These are phyloP conservation scores for Komagataella pastoris DNA, from an alignment of 805 yeast species.

Conservation along the genomic window DNA sequence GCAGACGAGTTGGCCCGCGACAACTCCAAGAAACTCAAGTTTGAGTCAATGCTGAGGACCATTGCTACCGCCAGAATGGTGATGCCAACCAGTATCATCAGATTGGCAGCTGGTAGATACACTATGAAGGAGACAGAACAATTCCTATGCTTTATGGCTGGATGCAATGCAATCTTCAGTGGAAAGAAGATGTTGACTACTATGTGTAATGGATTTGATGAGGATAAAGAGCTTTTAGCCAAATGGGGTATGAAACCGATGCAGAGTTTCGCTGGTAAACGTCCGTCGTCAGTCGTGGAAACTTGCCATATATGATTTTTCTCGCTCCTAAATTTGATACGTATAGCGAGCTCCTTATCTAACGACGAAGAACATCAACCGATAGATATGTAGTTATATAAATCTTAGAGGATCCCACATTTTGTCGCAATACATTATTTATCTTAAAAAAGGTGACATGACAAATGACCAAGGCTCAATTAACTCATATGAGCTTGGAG, in stretches of 20 bases:
- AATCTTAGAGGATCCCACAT: neutral
- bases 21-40: slow-evolving; percentile 28
- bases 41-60: slow-evolving; percentile 53
- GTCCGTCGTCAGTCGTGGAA: neutral
- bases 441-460: neutral
- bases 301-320: neutral
- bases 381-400: neutral
- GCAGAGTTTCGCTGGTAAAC: slow-evolving; percentile 23
- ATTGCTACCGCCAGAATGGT: slow-evolving; percentile 64
- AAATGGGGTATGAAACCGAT: slow-evolving; percentile 60
- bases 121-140: slow-evolving; percentile 73
- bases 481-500: neutral
- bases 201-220: slow-evolving; percentile 77
- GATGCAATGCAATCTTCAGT: slow-evolving; percentile 71
- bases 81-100: slow-evolving; percentile 60
- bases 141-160: slow-evolving; percentile 61
- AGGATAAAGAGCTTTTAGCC: slow-evolving; percentile 51
- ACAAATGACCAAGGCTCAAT: neutral
- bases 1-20: slow-evolving; percentile 30
- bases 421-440: neutral
- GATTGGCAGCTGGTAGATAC: slow-evolving; percentile 73
- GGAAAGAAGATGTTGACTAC: slow-evolving; percentile 77
- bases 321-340: neutral
- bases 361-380: neutral
- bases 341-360: neutral